phyloP scores from a whole-genome alignment of 1,284 basidiomycete species.

The Malassezia dermatis region DNA sequence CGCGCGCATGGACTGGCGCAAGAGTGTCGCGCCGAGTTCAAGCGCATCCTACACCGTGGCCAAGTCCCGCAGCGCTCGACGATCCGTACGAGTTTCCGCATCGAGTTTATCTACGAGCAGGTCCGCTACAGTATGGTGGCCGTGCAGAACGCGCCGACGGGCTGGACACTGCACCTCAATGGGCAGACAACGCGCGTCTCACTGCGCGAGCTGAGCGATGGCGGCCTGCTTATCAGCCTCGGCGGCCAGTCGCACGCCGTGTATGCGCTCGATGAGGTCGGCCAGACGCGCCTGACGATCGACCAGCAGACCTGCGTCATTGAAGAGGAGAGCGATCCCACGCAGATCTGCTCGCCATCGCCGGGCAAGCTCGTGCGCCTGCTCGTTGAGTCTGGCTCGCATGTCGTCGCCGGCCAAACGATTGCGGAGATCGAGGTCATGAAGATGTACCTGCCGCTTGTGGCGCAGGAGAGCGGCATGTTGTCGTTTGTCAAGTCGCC shows the following conservation, averaged over 20 bases:
- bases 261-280: slow-evolving; percentile 98
- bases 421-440: slow-evolving; percentile 87
- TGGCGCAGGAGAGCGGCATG: slow-evolving; percentile 87
- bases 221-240: slow-evolving; percentile 80
- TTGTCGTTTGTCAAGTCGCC: slow-evolving; percentile 81
- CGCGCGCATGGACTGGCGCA: slow-evolving; percentile 86
- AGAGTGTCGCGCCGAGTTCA: slow-evolving; percentile 84
- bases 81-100: slow-evolving; percentile 88
- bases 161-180: slow-evolving; percentile 92
- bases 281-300: slow-evolving; percentile 65
- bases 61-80: slow-evolving; percentile 90
- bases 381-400: slow-evolving; percentile 92
- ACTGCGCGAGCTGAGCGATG: slow-evolving; percentile 72
- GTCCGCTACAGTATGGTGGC: slow-evolving; percentile 91
- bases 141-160: slow-evolving; percentile 73
- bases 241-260: slow-evolving; percentile 92
- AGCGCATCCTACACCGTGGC: slow-evolving; percentile 89
- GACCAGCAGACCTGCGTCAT: slow-evolving; percentile 91
- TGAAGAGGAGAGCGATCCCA: slow-evolving; percentile 98
- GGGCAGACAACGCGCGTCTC: slow-evolving; percentile 52
- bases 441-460: slow-evolving; percentile 53
- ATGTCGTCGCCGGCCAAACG: slow-evolving; percentile 85
- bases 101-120: slow-evolving; percentile 91
- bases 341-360: slow-evolving; percentile 86
- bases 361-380: slow-evolving; percentile 93